Evolutionary conservation across 2,329 filamentous ascomycete species (phyloP).

Genomic region (Sporothrix pallida): DNA sequence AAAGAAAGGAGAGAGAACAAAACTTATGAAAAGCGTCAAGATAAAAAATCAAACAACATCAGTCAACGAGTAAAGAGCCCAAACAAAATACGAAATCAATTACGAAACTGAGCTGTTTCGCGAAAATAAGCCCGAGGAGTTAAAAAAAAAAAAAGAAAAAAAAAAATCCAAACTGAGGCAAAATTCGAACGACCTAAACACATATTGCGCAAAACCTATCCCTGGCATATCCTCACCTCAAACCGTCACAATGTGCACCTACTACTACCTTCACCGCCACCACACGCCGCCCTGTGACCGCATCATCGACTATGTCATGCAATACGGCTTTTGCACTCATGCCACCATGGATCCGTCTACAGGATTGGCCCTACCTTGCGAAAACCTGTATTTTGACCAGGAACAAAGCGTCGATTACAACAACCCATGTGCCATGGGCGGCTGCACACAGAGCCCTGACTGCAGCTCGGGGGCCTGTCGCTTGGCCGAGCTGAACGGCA

Average conservation of each 20-base stretch:
- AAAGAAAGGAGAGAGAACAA: not conserved
- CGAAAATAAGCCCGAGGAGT: no score
- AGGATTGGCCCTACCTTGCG: conserved; percentile 41
- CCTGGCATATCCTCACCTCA: not conserved
- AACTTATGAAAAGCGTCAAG: no score
- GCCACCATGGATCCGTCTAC: conserved; percentile 34
- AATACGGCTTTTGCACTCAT: conserved; percentile 37
- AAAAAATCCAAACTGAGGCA: no score
- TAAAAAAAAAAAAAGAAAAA: no score
- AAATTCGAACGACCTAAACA: no score
- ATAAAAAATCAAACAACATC: not conserved
- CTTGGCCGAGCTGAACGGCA: conserved; percentile 54
- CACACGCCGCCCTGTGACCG: conserved; percentile 41
- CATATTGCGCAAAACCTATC: not conserved
- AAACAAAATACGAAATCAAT: no score
- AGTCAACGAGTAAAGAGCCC: not conserved
- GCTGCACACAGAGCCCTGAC: conserved; percentile 53
- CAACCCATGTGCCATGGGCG: conserved; percentile 54
- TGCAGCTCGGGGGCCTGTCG: conserved; percentile 58
- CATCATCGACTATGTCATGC: conserved; percentile 36
- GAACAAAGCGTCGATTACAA: conserved; percentile 46
- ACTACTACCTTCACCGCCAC: conserved; percentile 59
- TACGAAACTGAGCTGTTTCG: no score
- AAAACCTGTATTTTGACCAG: conserved; percentile 43
- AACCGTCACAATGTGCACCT: conserved; percentile 54